phyloP scores from a whole-genome alignment of 805 yeast genomes.

The Nakazawaea ishiwadae region DNA sequence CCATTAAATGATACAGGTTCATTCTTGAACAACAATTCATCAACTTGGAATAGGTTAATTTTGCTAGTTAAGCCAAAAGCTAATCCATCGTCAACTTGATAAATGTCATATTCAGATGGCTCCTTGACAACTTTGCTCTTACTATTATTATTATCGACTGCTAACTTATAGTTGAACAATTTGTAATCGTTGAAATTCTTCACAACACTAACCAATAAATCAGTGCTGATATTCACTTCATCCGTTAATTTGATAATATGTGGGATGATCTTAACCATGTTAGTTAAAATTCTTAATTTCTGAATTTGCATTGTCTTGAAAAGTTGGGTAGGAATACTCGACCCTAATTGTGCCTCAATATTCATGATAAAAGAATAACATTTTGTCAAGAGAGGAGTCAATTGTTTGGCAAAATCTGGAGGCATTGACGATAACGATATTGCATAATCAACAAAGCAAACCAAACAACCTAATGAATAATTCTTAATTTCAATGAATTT shows the following conservation, averaged over 20 bases:
- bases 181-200: conserved; percentile 25
- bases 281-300: conserved; percentile 26
- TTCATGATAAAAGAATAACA: conserved; percentile 25
- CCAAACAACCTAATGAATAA: conserved; percentile 53
- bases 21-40: conserved; percentile 26
- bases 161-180: conserved; percentile 15
- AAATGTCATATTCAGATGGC: conserved; percentile 19
- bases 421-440: conserved; percentile 38
- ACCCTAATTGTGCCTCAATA: conserved; percentile 20
- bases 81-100: conserved; percentile 32
- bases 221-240: conserved; percentile 24
- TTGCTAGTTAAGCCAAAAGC: conserved; percentile 41
- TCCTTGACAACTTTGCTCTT: conserved; percentile 13
- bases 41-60: conserved; percentile 26
- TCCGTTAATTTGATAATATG: conserved; percentile 21
- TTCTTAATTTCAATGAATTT: conserved; percentile 47
- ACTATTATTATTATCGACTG: not conserved
- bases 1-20: conserved; percentile 13
- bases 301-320: conserved; percentile 22
- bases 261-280: conserved; percentile 28
- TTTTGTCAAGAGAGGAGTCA: conserved; percentile 25
- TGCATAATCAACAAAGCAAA: conserved; percentile 47
- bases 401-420: conserved; percentile 26
- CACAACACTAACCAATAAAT: conserved; percentile 27
- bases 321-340: conserved; percentile 17